These are phyloP conservation scores for Ophiostoma pallidulum DNA, from an alignment of 2,329 filamentous ascomycete genomes.

Conservation along the genomic window DNA sequence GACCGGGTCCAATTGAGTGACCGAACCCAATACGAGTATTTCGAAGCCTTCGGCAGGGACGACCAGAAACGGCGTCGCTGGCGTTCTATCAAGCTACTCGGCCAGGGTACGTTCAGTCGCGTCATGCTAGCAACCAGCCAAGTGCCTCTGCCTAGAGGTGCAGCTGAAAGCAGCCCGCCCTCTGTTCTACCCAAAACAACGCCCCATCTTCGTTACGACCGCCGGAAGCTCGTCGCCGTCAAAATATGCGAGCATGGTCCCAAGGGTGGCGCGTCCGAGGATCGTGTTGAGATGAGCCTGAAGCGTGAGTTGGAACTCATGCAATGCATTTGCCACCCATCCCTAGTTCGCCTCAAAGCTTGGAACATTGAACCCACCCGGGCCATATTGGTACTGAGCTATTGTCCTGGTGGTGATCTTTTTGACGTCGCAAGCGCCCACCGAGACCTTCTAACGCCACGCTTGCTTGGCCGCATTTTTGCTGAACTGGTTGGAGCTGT, in stretches of 20 bases:
- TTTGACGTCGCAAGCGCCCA: slow-evolving; percentile 82
- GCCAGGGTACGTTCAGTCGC: slow-evolving; percentile 91
- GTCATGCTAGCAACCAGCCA: slow-evolving; percentile 86
- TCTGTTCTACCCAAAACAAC: slow-evolving; percentile 26
- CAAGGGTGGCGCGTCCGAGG: slow-evolving; percentile 83
- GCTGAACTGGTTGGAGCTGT: slow-evolving; percentile 80
- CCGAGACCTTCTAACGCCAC: slow-evolving; percentile 55
- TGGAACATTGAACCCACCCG: slow-evolving; percentile 78
- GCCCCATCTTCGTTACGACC: slow-evolving; percentile 38
- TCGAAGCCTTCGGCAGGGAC: slow-evolving; percentile 56
- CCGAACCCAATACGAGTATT: slow-evolving; percentile 47
- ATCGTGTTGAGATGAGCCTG: slow-evolving; percentile 84
- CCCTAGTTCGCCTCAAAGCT: slow-evolving; percentile 81
- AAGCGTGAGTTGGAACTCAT: slow-evolving; percentile 95
- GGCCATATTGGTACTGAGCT: slow-evolving; percentile 77
- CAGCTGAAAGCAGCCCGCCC: slow-evolving; percentile 28
- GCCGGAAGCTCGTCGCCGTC: slow-evolving; percentile 81
- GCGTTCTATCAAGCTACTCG: slow-evolving; percentile 69
- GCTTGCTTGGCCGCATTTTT: slow-evolving; percentile 75
- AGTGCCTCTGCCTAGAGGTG: slow-evolving; percentile 35
- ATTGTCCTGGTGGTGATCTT: slow-evolving; percentile 87
- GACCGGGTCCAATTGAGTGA: slow-evolving; percentile 31
- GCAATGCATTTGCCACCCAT: slow-evolving; percentile 78
- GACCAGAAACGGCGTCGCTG: slow-evolving; percentile 67
- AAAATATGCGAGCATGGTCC: slow-evolving; percentile 95